Conservation (phyloP, 768 basidiomycete species). For the Termitomyces sp. region DNA sequence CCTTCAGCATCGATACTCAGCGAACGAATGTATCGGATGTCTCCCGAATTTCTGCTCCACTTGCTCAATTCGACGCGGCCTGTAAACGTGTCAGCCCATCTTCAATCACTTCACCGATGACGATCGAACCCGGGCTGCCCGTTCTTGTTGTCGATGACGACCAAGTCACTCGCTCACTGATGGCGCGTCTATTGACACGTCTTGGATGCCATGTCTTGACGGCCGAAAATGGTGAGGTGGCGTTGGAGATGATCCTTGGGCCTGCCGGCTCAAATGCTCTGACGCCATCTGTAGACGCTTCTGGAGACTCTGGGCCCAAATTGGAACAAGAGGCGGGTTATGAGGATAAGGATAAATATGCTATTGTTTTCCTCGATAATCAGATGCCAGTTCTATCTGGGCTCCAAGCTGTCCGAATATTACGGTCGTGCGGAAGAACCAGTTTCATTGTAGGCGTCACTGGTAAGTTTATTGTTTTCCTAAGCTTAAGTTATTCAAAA, state of each 20-base stretch:
- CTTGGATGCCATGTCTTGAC: conserved; percentile 73
- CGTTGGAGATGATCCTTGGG: conserved; percentile 66
- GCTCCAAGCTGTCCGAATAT: conserved; percentile 54
- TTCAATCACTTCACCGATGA: conserved; percentile 27
- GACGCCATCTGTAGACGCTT: conserved; percentile 35
- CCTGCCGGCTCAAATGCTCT: conserved; percentile 16
- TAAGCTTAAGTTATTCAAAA: neutral
- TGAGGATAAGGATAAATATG: conserved; percentile 32
- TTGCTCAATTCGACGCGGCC: conserved; percentile 32
- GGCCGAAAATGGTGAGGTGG: conserved; percentile 81
- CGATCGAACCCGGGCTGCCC: conserved; percentile 47
- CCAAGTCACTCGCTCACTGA: conserved; percentile 68
- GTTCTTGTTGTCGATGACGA: conserved; percentile 87
- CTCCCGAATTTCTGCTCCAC: conserved; percentile 15
- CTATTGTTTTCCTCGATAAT: conserved; percentile 56
- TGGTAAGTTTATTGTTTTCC: conserved; percentile 29
- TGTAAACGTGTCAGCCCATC: conserved; percentile 33
- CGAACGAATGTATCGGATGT: conserved; percentile 17
- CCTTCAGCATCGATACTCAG: conserved; percentile 24
- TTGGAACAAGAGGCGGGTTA: conserved; percentile 25
- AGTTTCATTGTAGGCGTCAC: conserved; percentile 86
- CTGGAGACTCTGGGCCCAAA: conserved; percentile 29
- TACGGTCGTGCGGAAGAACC: conserved; percentile 56
- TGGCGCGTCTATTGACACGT: conserved; percentile 73
- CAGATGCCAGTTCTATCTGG: conserved; percentile 85